phyloP scores from a whole-genome alignment of 257 asterid genomes.

The Solanum gracilifrons region DNA sequence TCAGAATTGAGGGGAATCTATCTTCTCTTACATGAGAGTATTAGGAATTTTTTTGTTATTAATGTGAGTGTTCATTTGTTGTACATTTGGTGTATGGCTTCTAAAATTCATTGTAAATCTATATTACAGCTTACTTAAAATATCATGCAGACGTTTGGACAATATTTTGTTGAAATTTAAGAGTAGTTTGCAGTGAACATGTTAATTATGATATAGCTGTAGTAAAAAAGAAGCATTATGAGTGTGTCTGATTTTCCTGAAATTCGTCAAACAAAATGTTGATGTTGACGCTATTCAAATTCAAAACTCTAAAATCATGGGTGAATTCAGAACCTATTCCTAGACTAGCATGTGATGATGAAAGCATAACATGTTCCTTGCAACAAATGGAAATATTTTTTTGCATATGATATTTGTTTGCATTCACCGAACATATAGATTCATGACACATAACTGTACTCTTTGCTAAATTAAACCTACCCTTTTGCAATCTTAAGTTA shows the following conservation, averaged over 20 bases:
- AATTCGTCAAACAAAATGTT: neutral
- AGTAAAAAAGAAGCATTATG: neutral
- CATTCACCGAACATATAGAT: no score
- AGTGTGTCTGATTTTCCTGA: neutral
- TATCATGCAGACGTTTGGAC: neutral
- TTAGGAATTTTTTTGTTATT: no score
- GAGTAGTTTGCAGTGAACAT: neutral
- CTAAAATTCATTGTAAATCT: no score
- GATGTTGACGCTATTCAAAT: neutral
- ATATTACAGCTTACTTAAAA: neutral
- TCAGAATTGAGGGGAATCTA: constrained; percentile 17
- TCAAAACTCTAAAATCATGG: neutral
- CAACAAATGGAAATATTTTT: neutral
- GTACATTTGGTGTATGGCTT: neutral
- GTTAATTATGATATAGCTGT: neutral
- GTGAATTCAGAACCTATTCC: neutral
- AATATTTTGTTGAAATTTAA: neutral
- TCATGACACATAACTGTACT: no score
- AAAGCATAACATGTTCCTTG: neutral
- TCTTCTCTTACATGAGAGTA: constrained; percentile 7
- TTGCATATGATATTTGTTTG: no score
- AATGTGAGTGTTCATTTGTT: neutral
- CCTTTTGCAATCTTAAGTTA: no score
- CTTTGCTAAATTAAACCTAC: no score
- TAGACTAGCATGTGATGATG: neutral